Evolutionary conservation across 768 basidiomycete species (phyloP), one percentile per base, ranked within the genome.

Genomic region (Boletales sp.): DNA sequence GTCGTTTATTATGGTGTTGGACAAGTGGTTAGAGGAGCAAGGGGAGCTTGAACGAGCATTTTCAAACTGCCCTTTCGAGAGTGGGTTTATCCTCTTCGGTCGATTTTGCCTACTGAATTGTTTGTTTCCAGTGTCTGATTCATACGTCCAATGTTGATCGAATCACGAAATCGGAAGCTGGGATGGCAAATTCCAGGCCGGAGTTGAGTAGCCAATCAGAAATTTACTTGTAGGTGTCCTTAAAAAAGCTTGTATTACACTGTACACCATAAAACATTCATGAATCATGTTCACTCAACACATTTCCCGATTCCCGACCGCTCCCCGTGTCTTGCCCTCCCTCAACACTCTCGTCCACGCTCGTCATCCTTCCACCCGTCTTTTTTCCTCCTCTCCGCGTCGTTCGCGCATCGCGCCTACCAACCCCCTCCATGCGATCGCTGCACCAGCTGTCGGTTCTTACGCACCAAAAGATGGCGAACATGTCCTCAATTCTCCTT

Each of bases 401-500:
- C 64, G 66, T 65, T 58, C 63, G 8, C 55, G 55, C 2, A 70
- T 77, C 40, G 62, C 68, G 6, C 77, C 81, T 38, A 79, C 84
- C 15, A 73, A 70, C 48, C 72, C 77, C 51, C 66, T 81, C 51
- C 78, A 78, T 53, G 87, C 88, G 15, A 77, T 87, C 48, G 87
- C 88, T 35, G 82, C 81, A 13, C 86, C 86, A 39, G 87, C 86
- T 5, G 86, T 90, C 14, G 87, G 87, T 48, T 76, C 80, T 15
- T 89, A 85, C 62, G 67, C 62, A 27, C 80, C 79, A 40, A 82
- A 84, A 55, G 79, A 84, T 41, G 66, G 67, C 29, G 85, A 89
- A 61, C 83, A 85, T 57, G 87, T 90, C 53, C 81, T 97, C 65
- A 94, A 85, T 67, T 94, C 94, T 1, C 91, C 97, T 7, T 97